Evolutionary conservation across 352 stramenopile genomes (phyloP), one percentile per base, ranked within the genome.

Genomic region (Globisporangium parvum): DNA sequence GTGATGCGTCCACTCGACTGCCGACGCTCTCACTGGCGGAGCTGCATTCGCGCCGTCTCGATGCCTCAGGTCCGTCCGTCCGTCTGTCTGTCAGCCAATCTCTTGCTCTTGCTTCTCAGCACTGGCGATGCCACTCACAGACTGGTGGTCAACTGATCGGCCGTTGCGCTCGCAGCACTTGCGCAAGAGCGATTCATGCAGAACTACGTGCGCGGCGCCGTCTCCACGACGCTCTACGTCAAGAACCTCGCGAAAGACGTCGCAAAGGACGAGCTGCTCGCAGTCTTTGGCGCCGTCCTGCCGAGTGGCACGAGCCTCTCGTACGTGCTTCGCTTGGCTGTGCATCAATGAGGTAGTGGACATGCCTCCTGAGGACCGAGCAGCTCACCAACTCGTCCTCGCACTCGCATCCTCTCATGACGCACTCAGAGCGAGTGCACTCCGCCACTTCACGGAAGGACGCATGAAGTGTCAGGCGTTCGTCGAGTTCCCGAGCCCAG

Each of bases 381-480:
- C 26, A 31, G 1, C 26, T 31, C 26, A 2, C 6, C 6, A 31
- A 31, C 15, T 8, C 37, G 14, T 42, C 14, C 40, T 57, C 45
- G 37, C 14, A 57, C 18, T 41, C 41, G 2, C n/a, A 26, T 37
- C 48, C 10, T 44, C 47, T 8, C 51, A 2, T 42, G 26, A 31
- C 26, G 26, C 26, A 31, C 26, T 6, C 55, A 93, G 80, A 31
- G 42, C 51, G 21, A 46, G 89, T 45, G 59, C 62, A 23, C 77
- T 93, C 28, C 76, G 76, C 2, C 73, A 91, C 54, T 95, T 96
- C 37, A 83, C 77, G 23, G 69, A 79, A 56, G 87, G 87, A 0
- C 62, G 83, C 52, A 91, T 96, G 77, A 92, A 92, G 47, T 89
- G 79, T 31, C 87, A 96, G 52, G 85, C 83, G 9, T 96, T 96